phyloP scores from a whole-genome alignment of 257 asterid species.

The Vinca minor region DNA sequence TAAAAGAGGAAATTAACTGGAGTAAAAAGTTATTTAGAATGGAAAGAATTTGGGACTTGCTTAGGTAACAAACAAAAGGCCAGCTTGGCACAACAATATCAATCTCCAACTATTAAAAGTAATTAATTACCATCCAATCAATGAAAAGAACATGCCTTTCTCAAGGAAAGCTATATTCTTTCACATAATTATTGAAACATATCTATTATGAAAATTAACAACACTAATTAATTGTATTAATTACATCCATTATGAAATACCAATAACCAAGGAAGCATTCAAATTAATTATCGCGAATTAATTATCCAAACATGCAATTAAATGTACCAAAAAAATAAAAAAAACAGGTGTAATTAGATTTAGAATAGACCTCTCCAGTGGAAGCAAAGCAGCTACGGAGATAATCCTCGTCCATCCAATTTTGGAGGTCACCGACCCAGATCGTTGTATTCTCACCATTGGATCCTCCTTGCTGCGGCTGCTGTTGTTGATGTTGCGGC shows the following conservation, averaged over 20 bases:
- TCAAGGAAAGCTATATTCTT: background rate
- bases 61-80: background rate
- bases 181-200: background rate
- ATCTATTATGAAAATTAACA: background rate
- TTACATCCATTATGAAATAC: background rate
- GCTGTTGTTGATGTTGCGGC: conserved; percentile 28
- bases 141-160: conserved; percentile 2
- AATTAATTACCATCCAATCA: background rate
- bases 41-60: background rate
- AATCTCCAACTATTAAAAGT: background rate
- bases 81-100: conserved; percentile 1
- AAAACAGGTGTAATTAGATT: background rate
- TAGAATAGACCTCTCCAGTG: conserved; percentile 57
- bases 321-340: background rate
- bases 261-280: background rate
- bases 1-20: no score
- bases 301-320: conserved; percentile 1
- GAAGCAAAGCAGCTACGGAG: conserved; percentile 86
- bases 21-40: background rate
- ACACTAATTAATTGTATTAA: background rate
- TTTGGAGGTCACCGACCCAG: conserved; percentile 93
- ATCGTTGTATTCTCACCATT: conserved; percentile 77
- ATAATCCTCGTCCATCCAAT: conserved; percentile 98
- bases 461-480: conserved; percentile 45
- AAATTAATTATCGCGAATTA: background rate